Conservation (phyloP, 73 alveolate species). For the Blepharisma stoltei region DNA sequence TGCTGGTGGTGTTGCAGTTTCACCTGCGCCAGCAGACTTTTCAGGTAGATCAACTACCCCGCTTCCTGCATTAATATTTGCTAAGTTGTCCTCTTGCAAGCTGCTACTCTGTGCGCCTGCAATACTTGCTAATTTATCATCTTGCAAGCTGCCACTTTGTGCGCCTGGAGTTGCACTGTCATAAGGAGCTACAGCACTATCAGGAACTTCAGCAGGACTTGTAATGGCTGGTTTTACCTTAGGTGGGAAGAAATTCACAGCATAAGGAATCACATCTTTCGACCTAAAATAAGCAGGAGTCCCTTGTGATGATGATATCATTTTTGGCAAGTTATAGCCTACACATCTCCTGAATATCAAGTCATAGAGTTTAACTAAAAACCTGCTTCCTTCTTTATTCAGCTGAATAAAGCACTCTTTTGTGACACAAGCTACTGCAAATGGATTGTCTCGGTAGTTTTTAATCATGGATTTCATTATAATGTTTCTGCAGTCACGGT, state of each 20-base stretch:
- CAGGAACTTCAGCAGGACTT: no score
- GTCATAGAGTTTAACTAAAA: not conserved
- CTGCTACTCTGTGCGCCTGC: no score
- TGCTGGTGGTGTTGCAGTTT: no score
- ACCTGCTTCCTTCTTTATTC: not conserved
- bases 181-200: no score
- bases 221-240: no score
- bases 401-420: not conserved
- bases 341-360: not conserved
- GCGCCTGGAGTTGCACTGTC: no score
- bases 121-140: no score
- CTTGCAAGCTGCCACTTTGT: no score
- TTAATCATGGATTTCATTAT: not conserved
- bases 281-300: not conserved
- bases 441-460: not conserved
- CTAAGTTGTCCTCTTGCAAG: no score
- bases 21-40: no score
- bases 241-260: not conserved
- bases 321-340: not conserved
- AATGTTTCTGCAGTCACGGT: not conserved
- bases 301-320: not conserved
- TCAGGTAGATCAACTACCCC: no score
- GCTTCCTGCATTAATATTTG: no score
- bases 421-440: not conserved
- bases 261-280: not conserved